A percentile compares a stretch with the other conserved stretches of the same genome.
phyloP scores from a whole-genome alignment of 106 monocot genomes.

The Posidonia australis region DNA sequence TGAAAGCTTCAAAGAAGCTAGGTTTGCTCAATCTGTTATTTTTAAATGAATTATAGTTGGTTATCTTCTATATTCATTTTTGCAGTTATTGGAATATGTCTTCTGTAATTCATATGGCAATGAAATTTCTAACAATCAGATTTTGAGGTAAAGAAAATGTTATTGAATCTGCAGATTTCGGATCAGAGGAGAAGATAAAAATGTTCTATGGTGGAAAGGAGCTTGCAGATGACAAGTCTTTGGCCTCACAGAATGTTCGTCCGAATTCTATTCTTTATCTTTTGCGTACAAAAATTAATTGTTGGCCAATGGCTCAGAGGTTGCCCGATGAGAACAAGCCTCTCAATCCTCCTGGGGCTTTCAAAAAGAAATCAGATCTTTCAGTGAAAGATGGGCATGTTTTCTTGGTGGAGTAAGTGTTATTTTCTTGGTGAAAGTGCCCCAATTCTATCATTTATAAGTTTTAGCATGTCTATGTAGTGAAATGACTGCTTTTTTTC shows the following conservation, averaged over 20 bases:
- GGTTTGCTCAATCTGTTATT: slow-evolving; percentile 27
- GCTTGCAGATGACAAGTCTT: slow-evolving; percentile 63
- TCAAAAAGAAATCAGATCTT: slow-evolving; percentile 94
- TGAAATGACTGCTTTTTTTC: too few relatives aligned
- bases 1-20: slow-evolving; percentile 81
- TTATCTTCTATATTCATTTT: background rate
- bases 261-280: slow-evolving; percentile 86
- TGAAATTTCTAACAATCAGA: background rate
- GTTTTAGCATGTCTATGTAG: too few relatives aligned
- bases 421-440: background rate
- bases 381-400: slow-evolving; percentile 96
- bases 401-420: slow-evolving; percentile 89
- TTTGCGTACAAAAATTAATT: slow-evolving; percentile 65
- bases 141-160: background rate
- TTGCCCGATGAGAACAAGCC: slow-evolving; percentile 88
- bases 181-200: slow-evolving; percentile 53
- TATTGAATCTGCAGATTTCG: slow-evolving; percentile 49
- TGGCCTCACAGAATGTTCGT: slow-evolving; percentile 49
- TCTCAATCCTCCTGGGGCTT: slow-evolving; percentile 74
- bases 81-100: background rate
- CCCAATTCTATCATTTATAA: background rate
- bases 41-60: background rate
- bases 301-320: slow-evolving; percentile 83
- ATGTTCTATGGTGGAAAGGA: slow-evolving; percentile 66
- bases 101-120: background rate